Evolutionary conservation across 2,329 filamentous ascomycete genomes (phyloP).

Genomic region (Pseudogymnoascus sp.): DNA sequence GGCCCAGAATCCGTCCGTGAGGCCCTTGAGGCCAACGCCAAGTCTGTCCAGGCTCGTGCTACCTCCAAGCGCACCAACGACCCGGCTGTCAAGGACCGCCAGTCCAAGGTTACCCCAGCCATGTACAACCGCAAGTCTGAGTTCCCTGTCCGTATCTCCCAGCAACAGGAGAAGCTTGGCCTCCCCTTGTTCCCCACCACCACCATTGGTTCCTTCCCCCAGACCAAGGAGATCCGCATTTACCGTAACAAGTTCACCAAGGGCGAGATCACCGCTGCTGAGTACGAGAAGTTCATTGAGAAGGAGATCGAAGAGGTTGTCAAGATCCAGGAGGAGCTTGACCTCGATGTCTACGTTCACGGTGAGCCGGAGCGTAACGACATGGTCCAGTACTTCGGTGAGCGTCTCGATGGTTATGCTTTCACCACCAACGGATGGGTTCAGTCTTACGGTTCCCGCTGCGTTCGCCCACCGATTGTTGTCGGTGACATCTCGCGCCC

Average conservation of each 20-base stretch:
- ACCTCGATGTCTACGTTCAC: conserved; percentile 93
- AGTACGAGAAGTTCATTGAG: conserved; percentile 99
- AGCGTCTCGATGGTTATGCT: conserved; percentile 91
- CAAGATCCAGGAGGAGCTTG: conserved; percentile 96
- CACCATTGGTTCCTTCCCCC: conserved; percentile 98
- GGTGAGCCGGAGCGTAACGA: conserved; percentile 99
- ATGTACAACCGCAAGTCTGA: conserved; percentile 89
- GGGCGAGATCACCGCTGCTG: conserved; percentile 80
- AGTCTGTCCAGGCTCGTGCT: conserved; percentile 83
- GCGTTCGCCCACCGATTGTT: conserved; percentile 95
- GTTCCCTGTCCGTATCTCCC: conserved; percentile 75
- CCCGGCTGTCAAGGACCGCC: conserved; percentile 92
- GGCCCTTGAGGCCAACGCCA: conserved; percentile 93
- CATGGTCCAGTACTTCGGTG: conserved; percentile 99
- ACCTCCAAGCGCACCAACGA: conserved; percentile 94
- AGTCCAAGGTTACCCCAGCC: conserved; percentile 72
- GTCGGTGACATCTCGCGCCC: conserved; percentile 98
- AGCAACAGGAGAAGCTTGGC: conserved; percentile 87
- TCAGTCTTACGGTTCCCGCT: conserved; percentile 95
- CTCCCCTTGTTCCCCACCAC: conserved; percentile 97
- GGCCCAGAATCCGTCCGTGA: conserved; percentile 78
- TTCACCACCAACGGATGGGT: conserved; percentile 99
- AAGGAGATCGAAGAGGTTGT: conserved; percentile 94
- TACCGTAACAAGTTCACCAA: conserved; percentile 98
- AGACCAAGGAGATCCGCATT: conserved; percentile 97